phyloP scores from a whole-genome alignment of 805 yeast species.

The Ogataea henricii region DNA sequence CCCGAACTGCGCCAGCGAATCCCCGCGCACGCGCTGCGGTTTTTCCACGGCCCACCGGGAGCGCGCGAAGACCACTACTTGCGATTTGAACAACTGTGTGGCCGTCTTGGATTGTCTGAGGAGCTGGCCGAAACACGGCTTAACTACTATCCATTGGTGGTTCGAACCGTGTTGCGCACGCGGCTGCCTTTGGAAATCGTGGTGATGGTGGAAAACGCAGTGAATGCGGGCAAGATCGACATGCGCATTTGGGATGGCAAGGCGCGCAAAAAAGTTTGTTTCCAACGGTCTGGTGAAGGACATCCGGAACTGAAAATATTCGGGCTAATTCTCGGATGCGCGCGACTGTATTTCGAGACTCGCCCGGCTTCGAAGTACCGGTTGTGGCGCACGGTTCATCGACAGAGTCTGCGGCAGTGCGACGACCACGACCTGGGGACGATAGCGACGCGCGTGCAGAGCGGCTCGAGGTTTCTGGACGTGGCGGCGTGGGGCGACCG shows the following conservation, averaged over 20 bases:
- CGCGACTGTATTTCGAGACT: constrained; percentile 35
- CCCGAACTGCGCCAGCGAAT: constrained; percentile 20
- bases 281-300: constrained; percentile 5
- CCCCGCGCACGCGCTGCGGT: constrained; percentile 17
- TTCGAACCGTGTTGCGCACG: constrained; percentile 43
- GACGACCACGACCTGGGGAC: constrained; percentile 16
- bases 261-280: neutral
- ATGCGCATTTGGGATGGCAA: constrained; percentile 4
- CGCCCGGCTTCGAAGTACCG: constrained; percentile 21
- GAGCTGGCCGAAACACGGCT: constrained; percentile 16
- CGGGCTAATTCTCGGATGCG: constrained; percentile 35
- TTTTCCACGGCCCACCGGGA: constrained; percentile 21
- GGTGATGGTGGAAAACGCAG: constrained; percentile 33
- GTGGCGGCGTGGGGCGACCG: constrained; percentile 50
- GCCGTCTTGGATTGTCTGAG: constrained; percentile 3
- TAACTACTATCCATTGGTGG: constrained; percentile 42
- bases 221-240: constrained; percentile 23
- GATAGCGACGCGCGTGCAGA: constrained; percentile 21
- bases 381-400: constrained; percentile 33
- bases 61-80: constrained; percentile 15
- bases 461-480: constrained; percentile 35
- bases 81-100: constrained; percentile 11
- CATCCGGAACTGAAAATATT: constrained; percentile 43
- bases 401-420: constrained; percentile 2
- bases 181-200: constrained; percentile 54